These are phyloP conservation scores for Periconia digitata DNA, from an alignment of 2,329 filamentous ascomycete species.

Conservation along the genomic window DNA sequence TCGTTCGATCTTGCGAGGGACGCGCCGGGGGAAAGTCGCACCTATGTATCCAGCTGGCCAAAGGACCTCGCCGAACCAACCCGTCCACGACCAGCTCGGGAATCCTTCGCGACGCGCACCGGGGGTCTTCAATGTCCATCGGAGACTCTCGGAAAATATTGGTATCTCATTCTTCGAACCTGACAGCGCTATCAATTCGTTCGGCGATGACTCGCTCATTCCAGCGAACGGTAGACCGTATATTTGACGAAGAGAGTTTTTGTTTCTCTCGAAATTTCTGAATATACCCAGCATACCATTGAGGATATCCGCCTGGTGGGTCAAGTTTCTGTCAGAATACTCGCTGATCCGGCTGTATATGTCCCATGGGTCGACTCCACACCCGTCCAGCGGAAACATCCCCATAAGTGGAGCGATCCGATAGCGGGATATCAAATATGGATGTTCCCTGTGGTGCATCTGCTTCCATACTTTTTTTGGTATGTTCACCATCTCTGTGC, in stretches of 20 bases:
- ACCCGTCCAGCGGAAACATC: slow-evolving; percentile 9
- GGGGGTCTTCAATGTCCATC: slow-evolving; percentile 1
- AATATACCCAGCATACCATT: slow-evolving; percentile 7
- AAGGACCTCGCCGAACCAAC: slow-evolving; percentile 6
- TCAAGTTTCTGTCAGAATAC: slow-evolving; percentile 6
- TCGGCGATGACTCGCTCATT: not conserved
- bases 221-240: slow-evolving; percentile 10
- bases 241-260: slow-evolving; percentile 9
- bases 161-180: slow-evolving; percentile 4
- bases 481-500: slow-evolving; percentile 10
- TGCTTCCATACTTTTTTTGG: slow-evolving; percentile 3
- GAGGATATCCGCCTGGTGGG: slow-evolving; percentile 5
- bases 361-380: slow-evolving; percentile 12
- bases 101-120: slow-evolving; percentile 6
- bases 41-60: slow-evolving; percentile 6
- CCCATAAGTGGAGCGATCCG: slow-evolving; percentile 7
- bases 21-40: not conserved
- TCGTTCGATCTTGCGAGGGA: slow-evolving; percentile 1
- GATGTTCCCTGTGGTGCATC: slow-evolving; percentile 6
- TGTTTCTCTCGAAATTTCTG: slow-evolving; percentile 5
- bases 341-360: slow-evolving; percentile 8
- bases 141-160: slow-evolving; percentile 7
- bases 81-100: slow-evolving; percentile 13
- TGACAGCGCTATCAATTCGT: not conserved
- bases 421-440: slow-evolving; percentile 2